Conservation (phyloP, 768 basidiomycete genomes). For the Glaciozyma martinii region DNA sequence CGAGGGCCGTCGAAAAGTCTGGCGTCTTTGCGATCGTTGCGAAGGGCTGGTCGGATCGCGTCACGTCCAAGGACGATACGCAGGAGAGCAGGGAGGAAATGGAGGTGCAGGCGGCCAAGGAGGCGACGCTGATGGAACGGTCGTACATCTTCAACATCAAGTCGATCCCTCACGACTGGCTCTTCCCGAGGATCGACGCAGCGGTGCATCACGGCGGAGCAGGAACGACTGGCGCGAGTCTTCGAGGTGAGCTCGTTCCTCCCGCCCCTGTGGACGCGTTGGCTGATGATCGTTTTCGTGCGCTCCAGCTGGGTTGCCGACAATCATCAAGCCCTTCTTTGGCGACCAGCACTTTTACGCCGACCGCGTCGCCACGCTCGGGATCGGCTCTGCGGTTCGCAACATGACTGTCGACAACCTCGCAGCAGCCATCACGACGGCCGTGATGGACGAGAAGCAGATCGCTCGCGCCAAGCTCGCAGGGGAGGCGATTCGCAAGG, state of each 20-base stretch:
- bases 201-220: conserved; percentile 97
- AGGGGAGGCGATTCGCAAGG: conserved; percentile 77
- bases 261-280: background rate
- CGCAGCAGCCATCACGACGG: conserved; percentile 64
- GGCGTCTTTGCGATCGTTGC: conserved; percentile 88
- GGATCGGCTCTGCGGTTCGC: conserved; percentile 76
- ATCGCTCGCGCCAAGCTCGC: conserved; percentile 72
- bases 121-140: conserved; percentile 59
- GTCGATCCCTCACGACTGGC: conserved; percentile 64
- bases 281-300: conserved; percentile 1
- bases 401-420: conserved; percentile 74
- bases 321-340: conserved; percentile 94
- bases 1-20: conserved; percentile 76
- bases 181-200: conserved; percentile 88
- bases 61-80: conserved; percentile 45
- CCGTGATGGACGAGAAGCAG: conserved; percentile 81
- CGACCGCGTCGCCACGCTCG: conserved; percentile 91
- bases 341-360: conserved; percentile 98
- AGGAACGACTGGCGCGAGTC: background rate
- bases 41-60: conserved; percentile 94
- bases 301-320: conserved; percentile 71
- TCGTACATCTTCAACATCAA: conserved; percentile 72
- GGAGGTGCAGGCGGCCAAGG: conserved; percentile 48
- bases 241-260: conserved; percentile 52
- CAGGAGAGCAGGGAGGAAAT: conserved; percentile 46